These are phyloP conservation scores for Davidsoniella australis DNA, from an alignment of 2,329 filamentous ascomycete species.

Conservation along the genomic window DNA sequence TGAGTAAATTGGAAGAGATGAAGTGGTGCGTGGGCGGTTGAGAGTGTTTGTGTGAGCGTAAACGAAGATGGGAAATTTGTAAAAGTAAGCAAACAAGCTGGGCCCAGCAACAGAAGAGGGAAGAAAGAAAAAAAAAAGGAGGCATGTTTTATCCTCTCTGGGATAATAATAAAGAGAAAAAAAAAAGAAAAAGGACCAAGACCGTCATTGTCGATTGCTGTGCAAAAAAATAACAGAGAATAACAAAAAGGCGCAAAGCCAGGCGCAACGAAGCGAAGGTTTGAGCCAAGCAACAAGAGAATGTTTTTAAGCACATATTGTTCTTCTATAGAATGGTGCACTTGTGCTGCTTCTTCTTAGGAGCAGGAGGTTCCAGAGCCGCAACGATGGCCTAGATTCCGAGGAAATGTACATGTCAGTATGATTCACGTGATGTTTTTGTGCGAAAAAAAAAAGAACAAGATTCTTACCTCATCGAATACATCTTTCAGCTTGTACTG, in stretches of 20 bases:
- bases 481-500: constrained; percentile 99
- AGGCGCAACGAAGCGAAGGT: constrained; percentile 1
- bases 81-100: background rate
- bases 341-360: constrained; percentile 59
- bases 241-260: background rate
- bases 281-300: background rate
- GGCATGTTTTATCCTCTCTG: background rate
- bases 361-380: constrained; percentile 71
- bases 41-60: background rate
- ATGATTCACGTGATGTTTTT: background rate
- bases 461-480: constrained; percentile 72
- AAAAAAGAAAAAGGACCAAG: constrained; percentile 2
- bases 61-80: background rate
- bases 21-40: background rate
- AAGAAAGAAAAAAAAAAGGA: constrained; percentile 8
- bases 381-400: constrained; percentile 70
- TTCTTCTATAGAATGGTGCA: constrained; percentile 47
- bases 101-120: background rate
- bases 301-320: background rate
- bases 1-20: constrained; percentile 6
- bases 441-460: background rate
- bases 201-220: background rate
- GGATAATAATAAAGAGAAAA: constrained; percentile 5
- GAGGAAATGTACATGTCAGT: background rate
- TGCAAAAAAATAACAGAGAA: background rate